Evolutionary conservation across 2,329 filamentous ascomycete genomes (phyloP).

Genomic region (Didymellaceae sp.): DNA sequence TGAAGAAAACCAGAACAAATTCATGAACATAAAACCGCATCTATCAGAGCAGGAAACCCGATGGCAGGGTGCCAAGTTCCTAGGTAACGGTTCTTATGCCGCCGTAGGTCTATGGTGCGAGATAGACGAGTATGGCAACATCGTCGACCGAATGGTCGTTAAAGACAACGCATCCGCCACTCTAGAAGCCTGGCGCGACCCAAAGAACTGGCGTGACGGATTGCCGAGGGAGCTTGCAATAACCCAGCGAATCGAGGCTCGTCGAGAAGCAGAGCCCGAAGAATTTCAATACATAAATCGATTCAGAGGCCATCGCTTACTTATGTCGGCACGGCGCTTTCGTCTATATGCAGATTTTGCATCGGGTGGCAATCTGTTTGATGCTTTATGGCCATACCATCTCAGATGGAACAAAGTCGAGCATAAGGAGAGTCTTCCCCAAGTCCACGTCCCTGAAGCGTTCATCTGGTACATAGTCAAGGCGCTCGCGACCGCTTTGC

Average conservation of each 20-base stretch:
- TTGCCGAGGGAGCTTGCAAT: constrained; percentile 1
- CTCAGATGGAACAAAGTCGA: neutral
- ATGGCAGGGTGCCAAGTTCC: constrained; percentile 2
- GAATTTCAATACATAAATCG: neutral
- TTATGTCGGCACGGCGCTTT: neutral
- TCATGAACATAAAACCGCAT: neutral
- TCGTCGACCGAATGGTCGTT: constrained; percentile 3
- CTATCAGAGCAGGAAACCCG: neutral
- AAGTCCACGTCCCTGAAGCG: neutral
- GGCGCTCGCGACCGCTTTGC: constrained; percentile 2
- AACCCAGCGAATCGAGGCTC: neutral
- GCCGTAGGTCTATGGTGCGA: constrained; percentile 1
- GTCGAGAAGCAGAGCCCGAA: neutral
- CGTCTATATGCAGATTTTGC: constrained; percentile 1
- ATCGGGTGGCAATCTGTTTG: neutral
- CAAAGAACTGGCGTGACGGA: constrained; percentile 5
- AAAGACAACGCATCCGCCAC: neutral
- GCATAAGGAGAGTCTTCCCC: neutral
- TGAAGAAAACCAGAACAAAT: neutral
- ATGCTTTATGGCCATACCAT: neutral
- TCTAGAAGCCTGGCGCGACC: neutral
- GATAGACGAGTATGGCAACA: neutral
- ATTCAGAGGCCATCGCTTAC: constrained; percentile 1
- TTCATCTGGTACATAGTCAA: constrained; percentile 5
- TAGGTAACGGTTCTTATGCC: neutral